Percentiles rank a stretch among this genome's conserved stretches.
phyloP scores from a whole-genome alignment of 306 rosid genomes.

The Vigna nakashimae region DNA sequence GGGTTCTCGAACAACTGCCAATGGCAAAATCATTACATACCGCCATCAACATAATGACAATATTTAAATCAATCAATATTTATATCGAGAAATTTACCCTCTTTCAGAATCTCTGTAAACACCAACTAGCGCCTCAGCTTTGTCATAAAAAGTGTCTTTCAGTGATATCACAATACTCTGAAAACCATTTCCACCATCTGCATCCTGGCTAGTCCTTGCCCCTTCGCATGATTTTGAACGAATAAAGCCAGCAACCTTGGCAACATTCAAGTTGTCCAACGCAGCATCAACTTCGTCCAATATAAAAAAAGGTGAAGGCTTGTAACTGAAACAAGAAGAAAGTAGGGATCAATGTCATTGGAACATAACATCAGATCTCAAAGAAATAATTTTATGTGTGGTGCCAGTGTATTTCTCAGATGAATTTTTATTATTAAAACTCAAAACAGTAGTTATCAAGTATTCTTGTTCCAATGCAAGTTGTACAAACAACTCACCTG shows the following conservation, averaged over 20 bases:
- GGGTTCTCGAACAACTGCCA: slow-evolving; percentile 91
- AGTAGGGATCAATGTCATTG: slow-evolving; percentile 33
- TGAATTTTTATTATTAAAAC: not conserved
- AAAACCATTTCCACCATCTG: slow-evolving; percentile 80
- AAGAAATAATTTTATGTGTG: not conserved
- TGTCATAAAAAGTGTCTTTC: slow-evolving; percentile 91
- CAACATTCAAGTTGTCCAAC: slow-evolving; percentile 93
- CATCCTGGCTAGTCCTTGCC: slow-evolving; percentile 73
- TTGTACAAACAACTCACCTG: slow-evolving; percentile 59
- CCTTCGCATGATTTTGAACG: slow-evolving; percentile 93
- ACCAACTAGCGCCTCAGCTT: slow-evolving; percentile 92
- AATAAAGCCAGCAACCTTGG: slow-evolving; percentile 98
- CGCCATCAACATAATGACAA: slow-evolving; percentile 18
- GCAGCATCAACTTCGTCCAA: slow-evolving; percentile 99
- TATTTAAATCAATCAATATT: not conserved
- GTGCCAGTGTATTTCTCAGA: slow-evolving; percentile 14
- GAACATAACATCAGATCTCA: slow-evolving; percentile 35
- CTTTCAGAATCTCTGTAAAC: slow-evolving; percentile 84
- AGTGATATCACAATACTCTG: slow-evolving; percentile 97
- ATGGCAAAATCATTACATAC: slow-evolving; percentile 27
- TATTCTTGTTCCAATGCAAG: slow-evolving; percentile 1
- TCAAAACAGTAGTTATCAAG: not conserved
- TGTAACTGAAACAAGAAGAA: slow-evolving; percentile 65
- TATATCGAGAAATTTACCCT: slow-evolving; percentile 59
- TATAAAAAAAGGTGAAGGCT: slow-evolving; percentile 98